Base-by-base conservation (phyloP, 1,139 yeast species). In the Kluyveromyces marxianus region DNA sequence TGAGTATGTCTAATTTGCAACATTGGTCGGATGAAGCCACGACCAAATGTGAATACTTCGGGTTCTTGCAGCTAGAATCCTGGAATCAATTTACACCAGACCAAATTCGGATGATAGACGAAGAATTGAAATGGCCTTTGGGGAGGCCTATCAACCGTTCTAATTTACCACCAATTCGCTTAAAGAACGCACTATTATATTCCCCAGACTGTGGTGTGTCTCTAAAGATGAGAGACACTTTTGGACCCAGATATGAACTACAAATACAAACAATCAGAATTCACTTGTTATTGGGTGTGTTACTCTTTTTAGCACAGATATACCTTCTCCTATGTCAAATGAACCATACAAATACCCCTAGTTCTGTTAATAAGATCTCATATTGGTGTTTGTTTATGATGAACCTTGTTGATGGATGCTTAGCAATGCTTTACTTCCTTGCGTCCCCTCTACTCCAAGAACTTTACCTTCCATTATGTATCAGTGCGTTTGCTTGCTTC, bases 121-220 rank as follows among this genome's bases (percentile, higher is more conserved):
- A 77, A 32, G 97, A 90, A 60, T 65, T 88, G 30, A 63, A 58
- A 14, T 69, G 74, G 53, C 97, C 97, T 0, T 62, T 75, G 33
- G 97, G 97, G 1, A 69, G 83, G 48, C 97, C 97, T 2, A 74
- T 82, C 14, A 59, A 65, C 41, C 53, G 66, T 24, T 72, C 76
- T 4, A 50, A 60, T 0, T 61, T 82, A 1, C 97, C 96, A 0
- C 60, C 65, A 2, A 56, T 90, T 21, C 68, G 67, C 33, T 58
- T 88, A 8, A 63, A 74, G 5, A 66, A 74, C 7, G 86, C 83
- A 4, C 53, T 86, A 26, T 51, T 87, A 24, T 89, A 85, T 58
- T 87, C 96, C 0, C 97, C 97, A 0, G 96, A 90, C 60, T 90
- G 97, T 68, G 95, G 90, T 0, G 60, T 83, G 3, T 63, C 75